Evolutionary conservation across 192 early-diverging fungal species (phyloP), one percentile per base, ranked within the genome.

Genomic region (Spizellomyces punctatus): DNA sequence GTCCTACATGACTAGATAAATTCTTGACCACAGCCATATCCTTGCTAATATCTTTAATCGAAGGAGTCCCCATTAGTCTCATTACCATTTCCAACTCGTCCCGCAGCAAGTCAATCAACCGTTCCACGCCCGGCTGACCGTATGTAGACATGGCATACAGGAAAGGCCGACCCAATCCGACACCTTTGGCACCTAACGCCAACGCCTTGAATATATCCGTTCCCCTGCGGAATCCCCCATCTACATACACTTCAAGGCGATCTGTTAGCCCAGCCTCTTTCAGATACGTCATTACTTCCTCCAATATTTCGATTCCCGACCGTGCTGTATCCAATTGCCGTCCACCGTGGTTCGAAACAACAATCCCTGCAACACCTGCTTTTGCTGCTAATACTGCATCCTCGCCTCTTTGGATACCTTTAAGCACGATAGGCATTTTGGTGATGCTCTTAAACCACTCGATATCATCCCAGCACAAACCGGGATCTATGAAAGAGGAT

Each of bases 271-370:
- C 36, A 5, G 22, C 42, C 19, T 42, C 17, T 73, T 63, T 76
- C 72, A 78, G 82, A 60, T 88, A 93, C 22, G 88, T 86, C 75
- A 96, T 85, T 17, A 96, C 92, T 66, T 97, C 95, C 10, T 90
- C 89, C 44, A 99, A 77, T 9, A 94, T 89, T 59, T 99, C 96
- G 66, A 98, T 91, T 4, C 88, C 89, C 6, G 89, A 84, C 64
- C 89, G 78, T 14, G 85, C 77, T 7, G 90, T 91, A 64, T 98
- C 98, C 57, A 99, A 78, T 78, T 99, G 98, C 6, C 98, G 83
- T 17, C 98, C 98, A 58, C 96, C 98, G 74, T 99, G 98, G 77
- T 99, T 99, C 49, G 92, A 94, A 14, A 99, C 81, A 19, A 98
- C 89, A 52, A 98, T 88, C 54, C 92, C 98, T 17, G 86, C 85